Percentiles rank a stretch among this genome's conserved stretches.
Evolutionary conservation across 2,329 filamentous ascomycete genomes (phyloP).

Genomic region (Trichophyton simii): DNA sequence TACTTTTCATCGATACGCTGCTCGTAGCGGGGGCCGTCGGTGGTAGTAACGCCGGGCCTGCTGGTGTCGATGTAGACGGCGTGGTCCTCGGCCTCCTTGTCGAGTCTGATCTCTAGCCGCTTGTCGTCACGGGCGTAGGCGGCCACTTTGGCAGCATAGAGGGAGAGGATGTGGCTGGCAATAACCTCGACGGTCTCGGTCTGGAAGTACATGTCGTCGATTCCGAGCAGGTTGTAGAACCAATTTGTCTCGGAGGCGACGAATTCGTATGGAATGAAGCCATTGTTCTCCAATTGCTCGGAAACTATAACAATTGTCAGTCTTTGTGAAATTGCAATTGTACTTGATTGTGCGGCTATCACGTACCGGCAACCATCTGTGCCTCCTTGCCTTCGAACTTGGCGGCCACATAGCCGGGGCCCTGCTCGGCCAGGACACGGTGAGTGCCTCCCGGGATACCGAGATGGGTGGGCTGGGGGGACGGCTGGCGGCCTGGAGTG

Average conservation of each 20-base stretch:
- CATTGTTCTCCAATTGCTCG: conserved; percentile 62
- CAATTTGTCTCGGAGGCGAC: conserved; percentile 78
- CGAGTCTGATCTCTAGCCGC: conserved; percentile 81
- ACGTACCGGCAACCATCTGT: conserved; percentile 70
- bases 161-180: conserved; percentile 83
- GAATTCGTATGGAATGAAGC: conserved; percentile 74
- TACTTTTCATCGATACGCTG: conserved; percentile 91
- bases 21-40: conserved; percentile 80
- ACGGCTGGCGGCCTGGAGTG: conserved; percentile 54
- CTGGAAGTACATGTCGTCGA: conserved; percentile 97
- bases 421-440: conserved; percentile 70
- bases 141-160: conserved; percentile 94
- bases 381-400: conserved; percentile 85
- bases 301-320: conserved; percentile 47
- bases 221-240: conserved; percentile 97
- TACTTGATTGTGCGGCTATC: background rate
- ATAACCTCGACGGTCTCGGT: conserved; percentile 78
- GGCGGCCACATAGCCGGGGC: conserved; percentile 86
- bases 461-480: conserved; percentile 78
- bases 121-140: conserved; percentile 89
- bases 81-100: conserved; percentile 89
- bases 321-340: no score
- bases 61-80: conserved; percentile 98
- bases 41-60: conserved; percentile 65
- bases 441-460: conserved; percentile 54